phyloP scores from a whole-genome alignment of 768 basidiomycete species.

The Jaapia argillacea region DNA sequence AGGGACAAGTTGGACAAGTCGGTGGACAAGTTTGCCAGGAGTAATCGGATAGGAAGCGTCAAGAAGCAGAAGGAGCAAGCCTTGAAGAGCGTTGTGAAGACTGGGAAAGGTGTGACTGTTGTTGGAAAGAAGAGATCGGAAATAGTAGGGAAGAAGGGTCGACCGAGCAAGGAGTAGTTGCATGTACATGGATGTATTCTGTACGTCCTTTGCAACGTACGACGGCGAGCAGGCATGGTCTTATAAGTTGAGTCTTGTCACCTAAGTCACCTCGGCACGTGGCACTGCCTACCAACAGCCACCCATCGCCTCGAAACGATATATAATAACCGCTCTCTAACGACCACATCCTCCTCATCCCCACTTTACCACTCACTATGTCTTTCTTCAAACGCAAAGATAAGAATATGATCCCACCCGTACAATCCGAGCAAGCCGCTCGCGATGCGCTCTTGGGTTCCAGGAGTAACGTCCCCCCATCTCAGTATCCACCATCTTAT shows the following conservation, averaged over 20 bases:
- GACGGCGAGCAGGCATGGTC: too few species aligned
- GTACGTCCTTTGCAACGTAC: too few species aligned
- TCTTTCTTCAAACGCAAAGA: slow-evolving; percentile 63
- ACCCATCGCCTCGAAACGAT: too few species aligned
- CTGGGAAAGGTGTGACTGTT: slow-evolving; percentile 79
- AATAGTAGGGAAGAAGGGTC: slow-evolving; percentile 21
- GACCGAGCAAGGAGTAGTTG: too few species aligned
- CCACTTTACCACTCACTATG: slow-evolving; percentile 30
- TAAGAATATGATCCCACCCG: slow-evolving; percentile 59
- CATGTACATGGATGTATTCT: too few species aligned
- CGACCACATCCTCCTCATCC: slow-evolving; percentile 1
- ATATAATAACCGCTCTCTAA: too few species aligned
- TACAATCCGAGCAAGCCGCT: slow-evolving; percentile 25
- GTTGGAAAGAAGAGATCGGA: slow-evolving; percentile 59
- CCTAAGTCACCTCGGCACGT: too few species aligned
- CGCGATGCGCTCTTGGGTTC: slow-evolving; percentile 17
- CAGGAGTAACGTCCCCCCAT: slow-evolving; percentile 26
- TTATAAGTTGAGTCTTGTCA: too few species aligned
- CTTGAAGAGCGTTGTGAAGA: slow-evolving; percentile 73
- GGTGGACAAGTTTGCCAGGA: slow-evolving; percentile 52
- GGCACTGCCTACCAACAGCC: too few species aligned
- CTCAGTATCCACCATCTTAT: slow-evolving; percentile 24
- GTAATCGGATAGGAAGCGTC: slow-evolving; percentile 38
- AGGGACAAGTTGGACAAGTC: slow-evolving; percentile 53
- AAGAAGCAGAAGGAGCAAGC: slow-evolving; percentile 83